These are phyloP conservation scores for Pistacia integerrima DNA, from an alignment of 345 rosid genomes.

Conservation along the genomic window DNA sequence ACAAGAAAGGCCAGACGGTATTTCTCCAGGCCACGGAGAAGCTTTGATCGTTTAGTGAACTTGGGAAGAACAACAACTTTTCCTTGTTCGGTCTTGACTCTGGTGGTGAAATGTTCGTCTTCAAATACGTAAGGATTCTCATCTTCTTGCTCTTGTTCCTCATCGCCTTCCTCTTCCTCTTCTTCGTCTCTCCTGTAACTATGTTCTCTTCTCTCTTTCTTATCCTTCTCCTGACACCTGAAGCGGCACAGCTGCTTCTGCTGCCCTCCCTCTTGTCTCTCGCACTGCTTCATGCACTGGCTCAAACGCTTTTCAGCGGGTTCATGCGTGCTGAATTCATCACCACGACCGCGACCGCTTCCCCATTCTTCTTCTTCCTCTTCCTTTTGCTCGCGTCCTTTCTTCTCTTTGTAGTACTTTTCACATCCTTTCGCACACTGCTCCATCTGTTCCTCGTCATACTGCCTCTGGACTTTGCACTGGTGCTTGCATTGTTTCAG, in stretches of 20 bases:
- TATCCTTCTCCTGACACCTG: conserved; percentile 33
- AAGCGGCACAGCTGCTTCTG: conserved; percentile 28
- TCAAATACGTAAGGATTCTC: conserved; percentile 46
- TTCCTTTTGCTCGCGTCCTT: conserved; percentile 6
- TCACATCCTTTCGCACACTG: conserved; percentile 36
- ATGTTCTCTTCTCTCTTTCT: background rate
- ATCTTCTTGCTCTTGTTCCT: conserved; percentile 7
- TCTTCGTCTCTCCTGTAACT: background rate
- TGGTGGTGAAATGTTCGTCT: conserved; percentile 22
- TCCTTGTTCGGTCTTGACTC: conserved; percentile 36
- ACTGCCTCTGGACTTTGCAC: conserved; percentile 42
- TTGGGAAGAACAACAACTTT: conserved; percentile 27
- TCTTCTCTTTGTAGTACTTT: conserved; percentile 31
- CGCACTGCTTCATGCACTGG: conserved; percentile 40
- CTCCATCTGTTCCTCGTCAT: conserved; percentile 26
- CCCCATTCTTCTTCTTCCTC: conserved; percentile 8
- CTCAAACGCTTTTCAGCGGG: conserved; percentile 21
- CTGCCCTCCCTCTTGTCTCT: conserved; percentile 8
- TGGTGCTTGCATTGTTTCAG: conserved; percentile 47
- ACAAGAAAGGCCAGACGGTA: conserved; percentile 35
- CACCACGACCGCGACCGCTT: background rate
- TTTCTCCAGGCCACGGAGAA: conserved; percentile 45
- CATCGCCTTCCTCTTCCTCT: background rate
- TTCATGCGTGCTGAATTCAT: conserved; percentile 11
- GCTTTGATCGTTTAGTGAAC: conserved; percentile 42